phyloP scores from a whole-genome alignment of 495 filamentous ascomycete genomes.

The Aspergillus panamensis region DNA sequence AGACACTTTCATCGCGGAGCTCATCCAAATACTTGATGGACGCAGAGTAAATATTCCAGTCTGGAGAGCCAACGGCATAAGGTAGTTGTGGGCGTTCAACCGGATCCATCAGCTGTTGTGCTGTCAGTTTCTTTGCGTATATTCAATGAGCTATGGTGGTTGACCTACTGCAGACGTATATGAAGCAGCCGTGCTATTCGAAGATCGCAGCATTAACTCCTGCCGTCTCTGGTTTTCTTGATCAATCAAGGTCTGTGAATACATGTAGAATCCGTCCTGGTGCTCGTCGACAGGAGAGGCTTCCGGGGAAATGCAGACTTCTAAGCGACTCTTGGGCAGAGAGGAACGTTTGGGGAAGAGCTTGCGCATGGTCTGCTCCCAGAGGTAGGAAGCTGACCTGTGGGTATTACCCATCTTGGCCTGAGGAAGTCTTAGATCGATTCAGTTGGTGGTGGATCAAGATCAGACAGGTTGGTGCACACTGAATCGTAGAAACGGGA shows the following conservation, averaged over 20 bases:
- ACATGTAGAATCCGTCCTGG: conserved; percentile 25
- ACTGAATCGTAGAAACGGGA: background rate
- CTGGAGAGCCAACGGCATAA: conserved; percentile 34
- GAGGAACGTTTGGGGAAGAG: conserved; percentile 20
- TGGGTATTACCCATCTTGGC: conserved; percentile 10
- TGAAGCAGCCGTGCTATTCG: conserved; percentile 21
- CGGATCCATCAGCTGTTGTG: conserved; percentile 23
- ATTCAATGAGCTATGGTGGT: background rate
- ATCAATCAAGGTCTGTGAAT: conserved; percentile 24
- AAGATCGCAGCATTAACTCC: conserved; percentile 7
- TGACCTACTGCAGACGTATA: conserved; percentile 25
- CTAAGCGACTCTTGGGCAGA: background rate
- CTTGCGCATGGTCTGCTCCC: conserved; percentile 18
- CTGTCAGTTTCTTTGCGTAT: background rate
- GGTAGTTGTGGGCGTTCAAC: conserved; percentile 24
- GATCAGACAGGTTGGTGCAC: background rate
- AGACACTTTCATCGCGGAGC: conserved; percentile 14
- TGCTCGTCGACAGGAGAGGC: conserved; percentile 13
- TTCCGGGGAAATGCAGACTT: background rate
- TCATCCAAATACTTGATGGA: conserved; percentile 22
- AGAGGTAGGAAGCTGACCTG: conserved; percentile 20
- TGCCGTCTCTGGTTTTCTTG: conserved; percentile 16
- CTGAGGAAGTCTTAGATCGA: background rate
- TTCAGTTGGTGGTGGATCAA: background rate
- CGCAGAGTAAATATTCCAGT: conserved; percentile 31